Evolutionary conservation across 202 grass and related monocot genomes (phyloP).

Genomic region (Digitaria exilis): DNA sequence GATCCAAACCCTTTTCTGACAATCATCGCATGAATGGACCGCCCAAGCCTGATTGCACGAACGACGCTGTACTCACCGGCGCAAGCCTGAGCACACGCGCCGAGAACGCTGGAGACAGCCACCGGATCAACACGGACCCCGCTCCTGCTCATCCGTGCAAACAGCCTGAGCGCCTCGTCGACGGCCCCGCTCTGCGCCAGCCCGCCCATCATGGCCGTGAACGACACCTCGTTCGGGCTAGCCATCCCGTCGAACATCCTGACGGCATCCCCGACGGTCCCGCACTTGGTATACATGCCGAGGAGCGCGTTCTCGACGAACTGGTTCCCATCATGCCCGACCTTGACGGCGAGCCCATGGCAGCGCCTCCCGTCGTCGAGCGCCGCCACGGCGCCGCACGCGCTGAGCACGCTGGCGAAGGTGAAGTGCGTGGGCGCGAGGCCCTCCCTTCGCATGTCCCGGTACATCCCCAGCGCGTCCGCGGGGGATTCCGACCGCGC

Average conservation of each 20-base stretch:
- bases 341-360: constrained; percentile 64
- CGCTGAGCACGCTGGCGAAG: constrained; percentile 78
- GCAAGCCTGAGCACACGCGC: constrained; percentile 56
- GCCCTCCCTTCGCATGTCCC: constrained; percentile 58
- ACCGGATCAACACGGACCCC: constrained; percentile 66
- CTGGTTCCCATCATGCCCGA: constrained; percentile 60
- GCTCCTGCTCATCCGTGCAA: constrained; percentile 62
- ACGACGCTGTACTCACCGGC: constrained; percentile 3
- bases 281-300: constrained; percentile 74
- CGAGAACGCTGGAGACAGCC: constrained; percentile 72
- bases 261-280: constrained; percentile 41
- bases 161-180: constrained; percentile 65
- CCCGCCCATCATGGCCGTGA: constrained; percentile 87
- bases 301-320: constrained; percentile 80
- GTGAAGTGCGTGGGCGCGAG: constrained; percentile 70
- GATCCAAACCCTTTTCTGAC: constrained; percentile 65
- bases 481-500: constrained; percentile 42
- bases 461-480: constrained; percentile 62
- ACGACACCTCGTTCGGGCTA: constrained; percentile 73
- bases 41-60: constrained; percentile 41
- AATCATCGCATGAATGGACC: constrained; percentile 57
- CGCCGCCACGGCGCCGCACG: constrained; percentile 55
- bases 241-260: constrained; percentile 65
- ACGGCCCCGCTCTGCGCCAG: constrained; percentile 56
- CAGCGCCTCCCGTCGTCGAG: constrained; percentile 63